These are phyloP conservation scores for Phytophthora fragariae DNA, from an alignment of 352 stramenopile species.

Conservation along the genomic window DNA sequence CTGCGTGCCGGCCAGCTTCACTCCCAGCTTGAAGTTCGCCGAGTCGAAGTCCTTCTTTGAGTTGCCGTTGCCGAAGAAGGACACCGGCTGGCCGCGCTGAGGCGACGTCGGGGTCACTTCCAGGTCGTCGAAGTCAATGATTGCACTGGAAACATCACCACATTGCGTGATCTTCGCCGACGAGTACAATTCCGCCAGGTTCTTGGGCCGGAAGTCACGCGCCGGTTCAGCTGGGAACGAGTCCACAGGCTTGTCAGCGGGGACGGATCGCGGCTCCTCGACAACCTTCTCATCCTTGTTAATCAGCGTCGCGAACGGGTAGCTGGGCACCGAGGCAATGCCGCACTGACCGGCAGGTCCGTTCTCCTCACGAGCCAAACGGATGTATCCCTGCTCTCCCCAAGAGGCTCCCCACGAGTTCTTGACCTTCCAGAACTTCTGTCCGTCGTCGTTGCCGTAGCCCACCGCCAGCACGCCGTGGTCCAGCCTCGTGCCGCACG, in stretches of 20 bases:
- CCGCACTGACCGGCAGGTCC: conserved; percentile 96
- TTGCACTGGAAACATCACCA: conserved; percentile 65
- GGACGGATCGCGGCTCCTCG: conserved; percentile 22
- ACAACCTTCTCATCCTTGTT: conserved; percentile 19
- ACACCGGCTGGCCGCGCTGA: conserved; percentile 80
- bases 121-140: conserved; percentile 76
- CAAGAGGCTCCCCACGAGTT: conserved; percentile 94
- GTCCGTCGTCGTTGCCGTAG: conserved; percentile 88
- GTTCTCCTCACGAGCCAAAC: conserved; percentile 78
- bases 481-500: conserved; percentile 81
- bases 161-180: conserved; percentile 85
- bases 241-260: conserved; percentile 26
- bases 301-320: conserved; percentile 57
- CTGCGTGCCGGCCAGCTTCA: conserved; percentile 75
- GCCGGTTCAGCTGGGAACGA: conserved; percentile 43
- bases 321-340: conserved; percentile 90
- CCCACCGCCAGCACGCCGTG: conserved; percentile 95
- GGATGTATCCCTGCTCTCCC: conserved; percentile 92
- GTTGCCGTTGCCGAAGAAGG: conserved; percentile 74
- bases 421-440: conserved; percentile 95
- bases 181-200: conserved; percentile 55
- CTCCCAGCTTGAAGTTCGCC: conserved; percentile 74
- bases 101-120: conserved; percentile 69
- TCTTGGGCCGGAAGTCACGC: conserved; percentile 37
- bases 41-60: conserved; percentile 70